Base-by-base conservation (phyloP, 2,329 filamentous ascomycete genomes). In the Gaeumannomyces sp. region DNA sequence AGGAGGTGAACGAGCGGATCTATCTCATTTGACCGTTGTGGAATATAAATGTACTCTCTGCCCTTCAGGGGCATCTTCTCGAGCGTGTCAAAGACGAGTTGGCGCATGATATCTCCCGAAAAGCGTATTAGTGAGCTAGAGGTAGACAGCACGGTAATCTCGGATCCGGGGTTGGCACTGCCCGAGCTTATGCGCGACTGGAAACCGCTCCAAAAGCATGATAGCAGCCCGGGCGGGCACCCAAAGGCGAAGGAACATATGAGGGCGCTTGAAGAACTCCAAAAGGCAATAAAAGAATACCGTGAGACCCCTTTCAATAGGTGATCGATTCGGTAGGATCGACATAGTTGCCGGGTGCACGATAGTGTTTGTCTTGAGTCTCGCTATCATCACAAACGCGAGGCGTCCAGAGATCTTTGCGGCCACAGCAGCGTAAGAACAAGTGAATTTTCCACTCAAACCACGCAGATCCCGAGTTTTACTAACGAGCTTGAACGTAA, bases 331-430 rank as follows among this genome's bases (percentile, higher is more conserved):
- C 22, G 35, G 13, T 14, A 27, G 35, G 59, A 25, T 60, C 28
- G 14, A 11, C 59, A 60, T 60, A 10, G 22, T 60, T 13, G 59
- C 31, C 59, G 59, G 31, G 5, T 60, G 31, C 25, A 35, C 59
- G 14, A 13, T 35, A 5, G 13, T 38, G 5, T 60, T 60, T 19
- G 29, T 31, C 28, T 22, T 60, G 59, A 60, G 29, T 14, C 59
- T 60, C 11, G 59, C 31, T 14, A 13, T 60, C 19, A 35, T 60
- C 31, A 60, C 29, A 14, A 60, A 60, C 22, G 59, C 59, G 29
- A 33, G 59, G 59, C 59, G 59, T 27, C 59, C 59, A 11, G 29
- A 35, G 29, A 35, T 60, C 14, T 60, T 60, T 60, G 59, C 59
- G 6, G 59, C 59, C 59, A 60, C 28, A 13, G 59, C 59, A 22